Conservation (phyloP, 2,329 filamentous ascomycete genomes). For the Aspergillus vadensis region DNA sequence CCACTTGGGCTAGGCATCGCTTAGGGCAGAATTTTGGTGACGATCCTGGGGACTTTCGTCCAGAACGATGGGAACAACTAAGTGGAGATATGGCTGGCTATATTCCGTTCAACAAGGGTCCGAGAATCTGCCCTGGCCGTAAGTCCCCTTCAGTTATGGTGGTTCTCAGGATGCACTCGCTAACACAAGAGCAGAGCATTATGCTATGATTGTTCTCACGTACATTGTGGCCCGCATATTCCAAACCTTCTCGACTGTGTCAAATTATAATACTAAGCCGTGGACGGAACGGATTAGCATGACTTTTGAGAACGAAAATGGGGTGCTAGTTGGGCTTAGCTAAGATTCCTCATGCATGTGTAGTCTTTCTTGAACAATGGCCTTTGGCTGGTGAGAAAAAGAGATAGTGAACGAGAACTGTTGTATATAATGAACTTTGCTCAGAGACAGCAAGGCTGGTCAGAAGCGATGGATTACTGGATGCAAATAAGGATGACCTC, state of each 20-base stretch:
- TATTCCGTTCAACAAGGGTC: slow-evolving; percentile 49
- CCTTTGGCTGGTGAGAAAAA: no score
- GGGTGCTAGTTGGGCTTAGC: slow-evolving; percentile 13
- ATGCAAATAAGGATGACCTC: no score
- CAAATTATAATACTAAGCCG: slow-evolving; percentile 9
- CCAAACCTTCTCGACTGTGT: slow-evolving; percentile 16
- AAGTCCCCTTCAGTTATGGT: background rate
- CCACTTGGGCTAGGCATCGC: slow-evolving; percentile 33
- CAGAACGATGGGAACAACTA: slow-evolving; percentile 36
- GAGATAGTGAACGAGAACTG: no score
- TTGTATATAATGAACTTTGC: no score
- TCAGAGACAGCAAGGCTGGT: no score
- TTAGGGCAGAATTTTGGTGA: slow-evolving; percentile 30
- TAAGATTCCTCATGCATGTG: background rate
- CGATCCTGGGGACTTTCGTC: slow-evolving; percentile 31
- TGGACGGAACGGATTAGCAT: slow-evolving; percentile 19
- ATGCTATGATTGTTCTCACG: slow-evolving; percentile 16
- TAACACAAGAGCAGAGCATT: slow-evolving; percentile 14
- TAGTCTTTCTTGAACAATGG: no score
- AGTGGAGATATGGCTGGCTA: slow-evolving; percentile 41
- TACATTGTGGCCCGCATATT: slow-evolving; percentile 18
- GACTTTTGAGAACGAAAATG: slow-evolving; percentile 20
- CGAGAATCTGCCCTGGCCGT: slow-evolving; percentile 41
- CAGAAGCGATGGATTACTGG: no score
- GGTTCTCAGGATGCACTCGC: background rate